A percentile compares a stretch with the other conserved stretches of the same genome.
These are phyloP conservation scores for Aspergillus puulaauensis DNA, from an alignment of 2,329 filamentous ascomycete genomes.

Conservation along the genomic window DNA sequence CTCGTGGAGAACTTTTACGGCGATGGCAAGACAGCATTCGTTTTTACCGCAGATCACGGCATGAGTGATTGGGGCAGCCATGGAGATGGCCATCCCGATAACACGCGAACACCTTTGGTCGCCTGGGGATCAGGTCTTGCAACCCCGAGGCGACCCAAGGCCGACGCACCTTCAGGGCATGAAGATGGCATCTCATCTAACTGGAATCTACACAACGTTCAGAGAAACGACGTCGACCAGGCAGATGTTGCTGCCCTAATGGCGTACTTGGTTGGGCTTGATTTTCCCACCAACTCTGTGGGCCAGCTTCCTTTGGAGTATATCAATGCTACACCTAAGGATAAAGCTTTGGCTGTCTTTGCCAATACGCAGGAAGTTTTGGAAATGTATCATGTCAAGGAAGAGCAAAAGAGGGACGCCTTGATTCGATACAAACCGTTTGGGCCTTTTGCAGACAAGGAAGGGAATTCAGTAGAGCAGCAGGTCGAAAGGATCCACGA, in stretches of 20 bases:
- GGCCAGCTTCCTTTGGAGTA: slow-evolving; percentile 86
- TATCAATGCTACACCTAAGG: slow-evolving; percentile 66
- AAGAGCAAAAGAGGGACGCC: slow-evolving; percentile 73
- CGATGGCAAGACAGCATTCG: slow-evolving; percentile 82
- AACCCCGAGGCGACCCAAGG: slow-evolving; percentile 61
- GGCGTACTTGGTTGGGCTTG: slow-evolving; percentile 83
- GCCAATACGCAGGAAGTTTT: slow-evolving; percentile 84
- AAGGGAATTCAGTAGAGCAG: slow-evolving; percentile 60
- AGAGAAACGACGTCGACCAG: slow-evolving; percentile 87
- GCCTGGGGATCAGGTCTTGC: slow-evolving; percentile 92
- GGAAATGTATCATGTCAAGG: slow-evolving; percentile 96
- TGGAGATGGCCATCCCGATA: slow-evolving; percentile 95
- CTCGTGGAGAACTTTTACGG: slow-evolving; percentile 83
- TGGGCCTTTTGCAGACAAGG: slow-evolving; percentile 63
- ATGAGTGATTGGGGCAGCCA: slow-evolving; percentile 99
- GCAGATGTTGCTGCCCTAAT: slow-evolving; percentile 94
- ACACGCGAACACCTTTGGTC: slow-evolving; percentile 90
- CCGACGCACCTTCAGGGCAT: slow-evolving; percentile 70
- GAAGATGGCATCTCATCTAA: slow-evolving; percentile 84
- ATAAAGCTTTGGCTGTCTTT: slow-evolving; percentile 81
- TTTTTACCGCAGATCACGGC: slow-evolving; percentile 97
- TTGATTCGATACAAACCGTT: slow-evolving; percentile 79
- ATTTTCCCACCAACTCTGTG: slow-evolving; percentile 95
- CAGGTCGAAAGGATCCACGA: slow-evolving; percentile 67
- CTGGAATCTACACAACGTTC: slow-evolving; percentile 78